Evolutionary conservation across 352 stramenopile genomes (phyloP), one percentile per base, ranked within the genome.

Genomic region (Elongisporangium prolatum): DNA sequence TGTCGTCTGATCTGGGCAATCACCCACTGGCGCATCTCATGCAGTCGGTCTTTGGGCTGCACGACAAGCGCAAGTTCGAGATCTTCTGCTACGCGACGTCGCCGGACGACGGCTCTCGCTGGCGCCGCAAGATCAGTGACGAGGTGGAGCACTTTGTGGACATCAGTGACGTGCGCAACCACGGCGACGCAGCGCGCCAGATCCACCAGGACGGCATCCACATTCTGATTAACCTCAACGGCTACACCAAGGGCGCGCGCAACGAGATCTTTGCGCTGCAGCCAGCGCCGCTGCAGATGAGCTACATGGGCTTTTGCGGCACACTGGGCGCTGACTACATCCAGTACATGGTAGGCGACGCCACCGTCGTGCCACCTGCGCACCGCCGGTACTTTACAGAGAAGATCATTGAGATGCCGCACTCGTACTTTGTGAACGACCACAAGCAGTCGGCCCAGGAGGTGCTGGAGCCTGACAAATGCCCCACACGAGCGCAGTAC

Each of bases 361-460:
- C 76, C 3, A 72, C 79, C 1, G 81, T 96, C 14, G 74, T 97
- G 14, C 91, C 89, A 3, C 63, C 54, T 0, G 70, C 78, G 47
- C 77, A 78, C 67, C 79, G 71, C n/a, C 68, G 59, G 17, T 91
- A 64, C 71, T 97, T 96, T 57, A 88, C 75, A 0, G 90, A 98
- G 74, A 93, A 96, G 62, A 83, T 97, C 16, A 82, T 98, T 54
- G 84, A 84, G 52, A 95, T 98, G 81, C 94, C 94, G 48, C 84
- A 96, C 71, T 92, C 78, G 64, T 97, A 97, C 69, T 94, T 97
- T 56, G 89, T 97, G 48, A 97, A 97, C 66, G 91, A 98, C 67
- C 88, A 97, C 71, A 89, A 87, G 51, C 86, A 97, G 67, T 94
- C 79, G 49, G 83, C 84, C 0, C 72, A 56, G 0, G 84, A 96